Base-by-base conservation (phyloP, 78 protist genomes). In the Chrysochromulina tobinii region DNA sequence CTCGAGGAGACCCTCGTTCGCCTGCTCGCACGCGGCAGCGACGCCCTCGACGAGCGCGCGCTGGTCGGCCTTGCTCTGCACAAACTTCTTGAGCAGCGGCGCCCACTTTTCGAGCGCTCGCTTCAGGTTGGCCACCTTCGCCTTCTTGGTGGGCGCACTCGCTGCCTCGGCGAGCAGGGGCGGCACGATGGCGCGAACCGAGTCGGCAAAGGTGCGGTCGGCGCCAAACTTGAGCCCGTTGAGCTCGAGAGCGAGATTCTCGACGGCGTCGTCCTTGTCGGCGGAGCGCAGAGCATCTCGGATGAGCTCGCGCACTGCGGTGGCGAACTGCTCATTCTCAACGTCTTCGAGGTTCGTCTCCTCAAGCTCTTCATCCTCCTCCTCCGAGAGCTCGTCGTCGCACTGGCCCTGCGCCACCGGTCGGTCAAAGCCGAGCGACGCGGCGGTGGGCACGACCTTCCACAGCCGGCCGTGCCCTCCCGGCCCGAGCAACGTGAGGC, bases 141-240 rank as follows among this genome's bases (percentile, higher is more conserved):
- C 91, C 69, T 72, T 72, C 11, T 72, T 5, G 64, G 51, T 8
- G 25, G 3, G 27, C 6, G 54, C 11, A 5, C 21, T 1, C 18
- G 15, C 27, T 8, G 1, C 51, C 7, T 3, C 21, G 23, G 51
- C 93, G 0, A 93, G 57, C 11, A 93, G 15, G 1, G 77, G 87
- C 3, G 75, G 92, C 53, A 92, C 51, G 7, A 68, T 6, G 17
- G 93, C 81, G 7, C 86, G 14, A 4, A 67, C 21, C 73, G 95
- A 94, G 84, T 95, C 96, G 21, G 91, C 86, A 53, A 91, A 89
- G 85, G 89, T 72, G 81, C 69, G 77, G 92, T 93, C 91, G 55
- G 88, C 90, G 50, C 95, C 97, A 90, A 90, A 95, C 92, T 94
- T 95, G 77, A 90, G 88, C 79, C 93, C 94, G 79, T 95, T 95